Conservation (phyloP, 2,329 filamentous ascomycete genomes). For the Xylariaceae sp. region DNA sequence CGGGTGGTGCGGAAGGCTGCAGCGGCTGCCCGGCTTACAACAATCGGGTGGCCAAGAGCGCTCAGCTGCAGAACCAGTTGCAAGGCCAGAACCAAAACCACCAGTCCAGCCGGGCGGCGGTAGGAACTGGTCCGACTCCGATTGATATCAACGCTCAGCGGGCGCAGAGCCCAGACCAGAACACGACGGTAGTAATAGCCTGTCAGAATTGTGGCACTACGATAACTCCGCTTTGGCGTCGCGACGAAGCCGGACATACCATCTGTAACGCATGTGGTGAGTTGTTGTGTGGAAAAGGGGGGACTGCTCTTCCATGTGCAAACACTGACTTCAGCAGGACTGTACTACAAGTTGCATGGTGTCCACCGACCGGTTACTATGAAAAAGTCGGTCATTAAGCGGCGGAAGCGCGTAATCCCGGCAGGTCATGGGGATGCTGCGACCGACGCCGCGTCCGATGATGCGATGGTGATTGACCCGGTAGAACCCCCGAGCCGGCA, state of each 20-base stretch:
- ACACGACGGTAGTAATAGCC: conserved; percentile 67
- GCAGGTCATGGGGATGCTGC: conserved; percentile 47
- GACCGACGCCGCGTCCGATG: conserved; percentile 26
- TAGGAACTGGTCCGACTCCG: conserved; percentile 32
- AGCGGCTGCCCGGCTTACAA: conserved; percentile 96
- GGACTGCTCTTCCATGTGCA: not conserved
- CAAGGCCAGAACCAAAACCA: conserved; percentile 22
- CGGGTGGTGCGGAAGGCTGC: conserved; percentile 89
- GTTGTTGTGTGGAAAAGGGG: conserved; percentile 2
- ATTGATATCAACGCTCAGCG: conserved; percentile 44
- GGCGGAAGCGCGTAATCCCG: conserved; percentile 88
- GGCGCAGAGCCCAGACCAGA: conserved; percentile 29
- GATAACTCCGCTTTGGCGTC: conserved; percentile 89
- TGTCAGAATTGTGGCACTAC: conserved; percentile 97
- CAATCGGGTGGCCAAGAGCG: conserved; percentile 86
- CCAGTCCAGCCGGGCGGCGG: no score
- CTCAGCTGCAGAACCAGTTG: conserved; percentile 51
- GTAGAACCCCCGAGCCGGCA: conserved; percentile 33
- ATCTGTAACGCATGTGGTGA: conserved; percentile 98
- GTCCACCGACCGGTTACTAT: conserved; percentile 92
- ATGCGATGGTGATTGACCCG: conserved; percentile 39
- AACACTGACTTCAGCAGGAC: conserved; percentile 45
- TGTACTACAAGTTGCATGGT: conserved; percentile 95
- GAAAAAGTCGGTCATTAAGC: conserved; percentile 97
- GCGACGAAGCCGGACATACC: conserved; percentile 89